phyloP scores from a whole-genome alignment of 306 rosid genomes.

The Luffa acutangula region DNA sequence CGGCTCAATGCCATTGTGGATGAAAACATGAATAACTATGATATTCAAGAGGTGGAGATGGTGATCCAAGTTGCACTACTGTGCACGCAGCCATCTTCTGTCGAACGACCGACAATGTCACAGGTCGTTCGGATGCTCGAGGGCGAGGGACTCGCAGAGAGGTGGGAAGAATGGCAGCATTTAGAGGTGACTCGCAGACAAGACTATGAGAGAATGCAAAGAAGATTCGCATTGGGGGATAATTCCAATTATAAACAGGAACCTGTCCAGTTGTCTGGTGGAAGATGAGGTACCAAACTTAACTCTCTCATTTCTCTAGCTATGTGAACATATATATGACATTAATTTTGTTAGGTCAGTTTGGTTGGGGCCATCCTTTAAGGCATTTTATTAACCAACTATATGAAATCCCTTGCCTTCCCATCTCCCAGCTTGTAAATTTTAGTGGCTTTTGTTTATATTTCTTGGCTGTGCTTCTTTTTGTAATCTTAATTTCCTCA shows the following conservation, averaged over 20 bases:
- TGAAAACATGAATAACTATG: conserved; percentile 47
- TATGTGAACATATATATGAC: neutral
- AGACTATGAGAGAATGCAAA: conserved; percentile 69
- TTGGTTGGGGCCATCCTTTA: neutral
- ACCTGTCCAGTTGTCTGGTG: conserved; percentile 86
- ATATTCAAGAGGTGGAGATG: conserved; percentile 79
- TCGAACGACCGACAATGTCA: conserved; percentile 85
- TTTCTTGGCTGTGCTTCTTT: neutral
- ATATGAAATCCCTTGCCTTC: neutral
- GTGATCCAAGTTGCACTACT: conserved; percentile 85
- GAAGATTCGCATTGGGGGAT: conserved; percentile 96
- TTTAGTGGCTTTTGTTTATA: neutral
- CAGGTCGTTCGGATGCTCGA: conserved; percentile 96
- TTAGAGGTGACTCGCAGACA: conserved; percentile 75
- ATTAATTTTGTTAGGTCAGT: neutral
- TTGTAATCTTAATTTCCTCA: neutral
- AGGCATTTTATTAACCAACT: neutral
- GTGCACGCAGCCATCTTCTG: conserved; percentile 85
- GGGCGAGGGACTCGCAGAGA: conserved; percentile 98
- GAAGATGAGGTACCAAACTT: conserved; percentile 38
- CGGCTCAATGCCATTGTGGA: conserved; percentile 69
- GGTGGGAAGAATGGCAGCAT: conserved; percentile 98
- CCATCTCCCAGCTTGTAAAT: neutral
- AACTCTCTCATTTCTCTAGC: neutral
- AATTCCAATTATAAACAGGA: conserved; percentile 78